Evolutionary conservation across 2,329 filamentous ascomycete species (phyloP), one percentile per base, ranked within the genome.

Genomic region (Fusarium hainanense): DNA sequence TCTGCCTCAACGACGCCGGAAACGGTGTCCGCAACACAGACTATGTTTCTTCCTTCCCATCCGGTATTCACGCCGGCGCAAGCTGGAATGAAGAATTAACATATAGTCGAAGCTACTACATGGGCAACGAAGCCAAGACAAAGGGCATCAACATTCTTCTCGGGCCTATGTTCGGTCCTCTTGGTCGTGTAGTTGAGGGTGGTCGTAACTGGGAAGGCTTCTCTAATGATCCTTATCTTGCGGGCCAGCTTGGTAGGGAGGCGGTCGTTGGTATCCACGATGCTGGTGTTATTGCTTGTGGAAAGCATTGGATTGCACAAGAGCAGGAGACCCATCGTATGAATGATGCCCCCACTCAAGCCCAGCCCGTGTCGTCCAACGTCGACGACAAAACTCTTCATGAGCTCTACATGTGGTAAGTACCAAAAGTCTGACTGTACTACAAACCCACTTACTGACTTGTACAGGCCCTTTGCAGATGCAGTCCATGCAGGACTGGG

Each of bases 401-500:
- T 74, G 92, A 94, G 76, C 77, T 93, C 0, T 94, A 93, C 71
- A 84, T 89, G 0, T 94, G 92, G 92, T 65, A 59, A 40, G 59
- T 4, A n/a, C 1, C 16, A 3, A 9, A 6, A 4, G 4, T 2
- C 3, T 3, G 0, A 2, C 3, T 0, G 4, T 10, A 16, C 1
- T 4, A 1, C 2, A 6, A 4, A 21, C 16, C 5, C 16, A 20
- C 6, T 6, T 2, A 8, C 41, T 62, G 0, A 62, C 20, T 7
- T 1, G 4, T 1, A 23, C 7, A 58, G 62, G 62, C 92, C 92
- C 0, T 94, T 94, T 76, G 89, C 89, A 0, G 89, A 94, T 69
- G 90, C 89, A 6, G 84, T 97, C 23, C 87, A 86, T 59, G 92
- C 91, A 7, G 93, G 93, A 21, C 92, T 93, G 3, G 91, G 88